Evolutionary conservation across 257 asterid species (phyloP), one percentile per base, ranked within the genome.

Genomic region (Jaltomata sinuosa): DNA sequence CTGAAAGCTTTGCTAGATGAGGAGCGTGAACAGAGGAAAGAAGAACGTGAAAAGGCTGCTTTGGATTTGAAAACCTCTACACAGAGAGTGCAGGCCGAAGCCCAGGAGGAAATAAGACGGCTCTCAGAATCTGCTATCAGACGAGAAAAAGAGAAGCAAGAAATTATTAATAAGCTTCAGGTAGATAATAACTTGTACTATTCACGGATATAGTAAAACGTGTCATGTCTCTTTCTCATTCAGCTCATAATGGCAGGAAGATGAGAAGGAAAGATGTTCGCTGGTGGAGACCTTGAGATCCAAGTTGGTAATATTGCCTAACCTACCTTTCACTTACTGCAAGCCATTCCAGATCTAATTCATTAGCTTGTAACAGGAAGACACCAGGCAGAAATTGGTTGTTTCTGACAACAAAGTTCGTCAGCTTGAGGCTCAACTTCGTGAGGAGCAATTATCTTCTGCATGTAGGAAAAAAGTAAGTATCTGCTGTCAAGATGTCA

Each of bases 11-110:
- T 91, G 84, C 84, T 97, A 88, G 97, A 93, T 64, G 98, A 97
- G 90, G 99, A 97, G 88, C 97, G 98, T 84, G 97, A 94, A 57
- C 98, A 92, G 88, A 94, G 98, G 89, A 93, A 92, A 89, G 95
- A 93, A 82, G 99, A 97, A 87, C 91, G 97, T 38, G 98, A 94
- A 84, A 97, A 94, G 86, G 98, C 98, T 88, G 86, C 90, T 42
- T 84, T 83, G 49, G 94, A 94, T 88, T 54, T 94, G 91, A 94
- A 93, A 89, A 80, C 87, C 88, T 91, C 98, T 59, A 78, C 92
- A 83, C 98, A 92, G 84, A 93, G 93, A 85, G 92, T 92, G 84
- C 98, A 94, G 86, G 97, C 94, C 42, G 98, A 94, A 93, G 95
- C 98, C 3, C 90, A 89, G 77, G 94, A 93, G 91, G 98, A 96